Evolutionary conservation across 768 basidiomycete genomes (phyloP), one percentile per base, ranked within the genome.

Genomic region (Russula olivacea): DNA sequence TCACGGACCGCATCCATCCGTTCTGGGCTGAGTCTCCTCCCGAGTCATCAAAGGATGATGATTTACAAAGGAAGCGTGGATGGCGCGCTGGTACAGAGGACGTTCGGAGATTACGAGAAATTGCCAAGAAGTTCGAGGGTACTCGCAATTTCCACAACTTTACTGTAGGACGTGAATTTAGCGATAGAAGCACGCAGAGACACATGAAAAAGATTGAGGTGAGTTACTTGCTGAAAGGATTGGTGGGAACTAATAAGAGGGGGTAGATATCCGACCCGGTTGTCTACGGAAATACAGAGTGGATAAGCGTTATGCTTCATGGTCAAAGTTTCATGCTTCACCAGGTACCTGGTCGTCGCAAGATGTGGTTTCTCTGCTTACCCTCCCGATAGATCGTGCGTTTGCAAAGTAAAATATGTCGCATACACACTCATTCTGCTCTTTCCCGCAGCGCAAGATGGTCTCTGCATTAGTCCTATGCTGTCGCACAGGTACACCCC

Each of bases 241-340:
- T 36, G 28, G 36, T 45, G 14, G 11, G 17, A 17, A 17, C 55
- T 50, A 28, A 55, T 14, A 36, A 23, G 14, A 32, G 6, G 41
- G 5, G 7, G 19, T 63, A 93, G 91, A 77, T 95, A 49, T 77
- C 81, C 7, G 91, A 96, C 55, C 95, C 96, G n/a, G 84, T 81
- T 4, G 89, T 96, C 2, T 88, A 93, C 65, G 93, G 91, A 23
- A 87, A 86, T 43, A 95, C 90, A 2, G 96, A 99, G 71, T 98
- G 96, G 95, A 84, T 98, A 49, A 89, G 89, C 50, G 86, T 98
- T 21, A 78, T 89, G 63, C 89, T 97, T 72, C 93, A 98, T 71
- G 97, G 96, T 0, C 97, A 99, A 74, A 94, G 92, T 69, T 99
- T 99, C 74, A 98, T 99, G 97, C 76, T 99, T 58, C 96, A 99